Base-by-base conservation (phyloP, 1,284 basidiomycete genomes). In the Sphaerobolus stellatus region DNA sequence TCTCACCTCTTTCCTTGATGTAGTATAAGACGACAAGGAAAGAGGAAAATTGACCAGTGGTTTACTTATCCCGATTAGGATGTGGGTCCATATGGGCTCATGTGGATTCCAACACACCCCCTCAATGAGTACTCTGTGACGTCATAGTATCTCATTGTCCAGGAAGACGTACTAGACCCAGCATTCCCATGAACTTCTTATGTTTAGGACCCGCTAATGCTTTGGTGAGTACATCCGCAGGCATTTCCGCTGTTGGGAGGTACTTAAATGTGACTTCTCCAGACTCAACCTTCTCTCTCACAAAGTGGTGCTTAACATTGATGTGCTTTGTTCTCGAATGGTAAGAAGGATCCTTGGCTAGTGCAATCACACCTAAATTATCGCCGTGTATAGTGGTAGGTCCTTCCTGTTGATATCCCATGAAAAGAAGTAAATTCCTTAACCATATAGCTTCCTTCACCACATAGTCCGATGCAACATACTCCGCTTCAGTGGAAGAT, bases 321-420 rank as follows among this genome's bases (percentile, higher is more conserved):
- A 77, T 75, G 58, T 77, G 75, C 59, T 75, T 76, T 14, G 68
- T 61, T 4, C 63, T 56, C 1, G 60, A 47, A 50, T 73, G 68
- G 20, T 47, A 61, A 18, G 58, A 58, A 0, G 71, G 68, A 41
- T 75, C 67, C 7, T 69, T 57, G 11, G 69, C 59, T 9, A 76
- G 60, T 8, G 58, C 36, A 36, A 76, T 66, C 8, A 68, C 63
- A 1, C 64, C 62, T 50, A 69, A 61, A 54, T 76, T 77, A 58
- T 77, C 73, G n/a, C 60, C 52, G n/a, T 59, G 24, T 56, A 70
- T 20, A 59, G 59, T 16, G 13, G 40, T 41, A 58, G 59, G 25
- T 56, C 27, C 16, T 61, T 57, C 7, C 54, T 22, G 11, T 44
- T 58, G 8, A 64, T 58, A 24, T 29, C 56, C 48, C 24, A 66